Evolutionary conservation across 495 filamentous ascomycete species (phyloP).

Genomic region (Jackrogersella multiformis): DNA sequence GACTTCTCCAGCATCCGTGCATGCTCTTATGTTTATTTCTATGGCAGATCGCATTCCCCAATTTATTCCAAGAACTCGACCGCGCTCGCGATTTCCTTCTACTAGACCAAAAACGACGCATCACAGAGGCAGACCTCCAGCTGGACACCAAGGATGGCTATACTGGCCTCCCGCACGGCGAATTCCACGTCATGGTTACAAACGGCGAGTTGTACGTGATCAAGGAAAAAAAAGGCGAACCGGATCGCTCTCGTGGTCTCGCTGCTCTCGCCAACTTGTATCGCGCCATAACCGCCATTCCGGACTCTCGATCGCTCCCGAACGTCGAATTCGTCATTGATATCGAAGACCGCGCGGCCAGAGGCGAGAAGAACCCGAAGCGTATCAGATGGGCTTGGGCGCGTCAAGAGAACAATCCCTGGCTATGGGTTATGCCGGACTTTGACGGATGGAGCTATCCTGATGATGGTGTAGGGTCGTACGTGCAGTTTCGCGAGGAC

Average conservation of each 20-base stretch:
- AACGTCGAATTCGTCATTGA: slow-evolving; percentile 71
- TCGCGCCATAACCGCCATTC: slow-evolving; percentile 56
- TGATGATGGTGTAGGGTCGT: slow-evolving; percentile 63
- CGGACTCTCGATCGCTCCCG: slow-evolving; percentile 53
- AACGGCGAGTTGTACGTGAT: slow-evolving; percentile 37
- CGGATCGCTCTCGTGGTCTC: slow-evolving; percentile 35
- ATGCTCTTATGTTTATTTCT: slow-evolving; percentile 2
- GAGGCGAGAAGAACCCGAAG: slow-evolving; percentile 43
- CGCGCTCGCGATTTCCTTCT: slow-evolving; percentile 33
- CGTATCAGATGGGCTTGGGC: slow-evolving; percentile 63
- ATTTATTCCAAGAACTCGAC: slow-evolving; percentile 36
- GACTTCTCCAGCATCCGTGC: too few relatives aligned
- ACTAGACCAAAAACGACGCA: slow-evolving; percentile 16
- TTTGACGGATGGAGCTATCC: slow-evolving; percentile 74
- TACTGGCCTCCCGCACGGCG: slow-evolving; percentile 30
- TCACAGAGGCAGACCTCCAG: slow-evolving; percentile 26
- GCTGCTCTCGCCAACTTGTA: slow-evolving; percentile 41
- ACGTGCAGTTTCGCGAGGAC: slow-evolving; percentile 57
- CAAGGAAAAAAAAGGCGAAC: slow-evolving; percentile 35
- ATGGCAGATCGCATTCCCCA: slow-evolving; percentile 30
- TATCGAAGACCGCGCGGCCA: slow-evolving; percentile 60
- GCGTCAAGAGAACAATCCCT: slow-evolving; percentile 51
- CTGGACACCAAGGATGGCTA: slow-evolving; percentile 25
- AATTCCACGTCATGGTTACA: slow-evolving; percentile 36
- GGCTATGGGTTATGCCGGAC: slow-evolving; percentile 73